Percentiles rank a stretch among this genome's conserved stretches.
phyloP scores from a whole-genome alignment of 148 eudicot species.

The Drosera capensis region DNA sequence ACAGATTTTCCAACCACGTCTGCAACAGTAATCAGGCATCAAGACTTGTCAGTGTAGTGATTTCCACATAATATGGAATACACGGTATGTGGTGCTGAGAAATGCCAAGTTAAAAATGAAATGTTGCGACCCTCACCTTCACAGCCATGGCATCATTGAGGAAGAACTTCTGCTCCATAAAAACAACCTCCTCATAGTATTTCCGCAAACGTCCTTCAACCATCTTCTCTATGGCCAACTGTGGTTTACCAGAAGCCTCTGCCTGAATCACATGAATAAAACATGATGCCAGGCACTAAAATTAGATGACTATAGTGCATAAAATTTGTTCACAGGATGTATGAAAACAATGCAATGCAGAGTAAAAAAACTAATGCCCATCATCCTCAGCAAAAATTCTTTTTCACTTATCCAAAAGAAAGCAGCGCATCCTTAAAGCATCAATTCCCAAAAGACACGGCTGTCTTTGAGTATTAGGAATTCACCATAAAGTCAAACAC shows the following conservation, averaged over 20 bases:
- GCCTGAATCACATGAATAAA: conserved; percentile 27
- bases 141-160: conserved; percentile 60
- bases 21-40: conserved; percentile 19
- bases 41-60: not conserved
- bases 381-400: too few relatives aligned
- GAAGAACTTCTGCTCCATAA: conserved; percentile 85
- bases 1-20: conserved; percentile 53
- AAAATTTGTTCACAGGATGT: too few relatives aligned
- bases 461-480: too few relatives aligned
- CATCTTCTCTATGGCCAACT: conserved; percentile 89
- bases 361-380: too few relatives aligned
- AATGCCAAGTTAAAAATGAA: too few relatives aligned
- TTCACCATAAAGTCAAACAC: too few relatives aligned
- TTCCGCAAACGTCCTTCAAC: conserved; percentile 91
- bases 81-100: too few relatives aligned
- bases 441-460: too few relatives aligned
- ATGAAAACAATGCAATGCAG: too few relatives aligned
- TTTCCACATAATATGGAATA: too few relatives aligned
- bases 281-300: not conserved
- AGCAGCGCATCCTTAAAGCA: too few relatives aligned
- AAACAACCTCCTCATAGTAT: conserved; percentile 82
- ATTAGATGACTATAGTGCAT: not conserved
- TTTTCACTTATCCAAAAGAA: too few relatives aligned
- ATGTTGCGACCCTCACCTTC: conserved; percentile 36
- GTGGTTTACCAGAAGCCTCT: conserved; percentile 76